Conservation (phyloP, 345 rosid genomes). For the Firmiana major region DNA sequence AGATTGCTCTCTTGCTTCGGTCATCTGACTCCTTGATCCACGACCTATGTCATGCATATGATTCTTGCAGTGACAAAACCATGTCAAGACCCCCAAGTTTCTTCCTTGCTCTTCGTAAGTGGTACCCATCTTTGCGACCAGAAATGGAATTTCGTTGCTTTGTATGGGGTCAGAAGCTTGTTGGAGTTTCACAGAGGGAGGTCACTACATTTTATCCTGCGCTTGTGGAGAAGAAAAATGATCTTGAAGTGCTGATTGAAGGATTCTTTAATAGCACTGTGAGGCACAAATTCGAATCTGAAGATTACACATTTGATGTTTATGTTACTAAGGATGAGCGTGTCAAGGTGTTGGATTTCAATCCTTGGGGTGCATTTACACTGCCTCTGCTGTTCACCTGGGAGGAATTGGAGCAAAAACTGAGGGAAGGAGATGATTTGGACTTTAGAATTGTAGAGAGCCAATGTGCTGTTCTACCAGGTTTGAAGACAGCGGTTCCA, state of each 20-base stretch:
- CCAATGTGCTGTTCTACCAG: slow-evolving; percentile 48
- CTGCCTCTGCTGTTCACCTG: slow-evolving; percentile 67
- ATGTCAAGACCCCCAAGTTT: slow-evolving; percentile 54
- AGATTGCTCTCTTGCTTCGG: slow-evolving; percentile 61
- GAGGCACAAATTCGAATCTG: slow-evolving; percentile 49
- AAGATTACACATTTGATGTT: slow-evolving; percentile 62
- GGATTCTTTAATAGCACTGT: slow-evolving; percentile 44
- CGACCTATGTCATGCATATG: slow-evolving; percentile 75
- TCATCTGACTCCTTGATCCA: slow-evolving; percentile 79
- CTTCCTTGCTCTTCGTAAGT: slow-evolving; percentile 75
- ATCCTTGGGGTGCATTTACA: slow-evolving; percentile 76
- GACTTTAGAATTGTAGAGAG: slow-evolving; percentile 73
- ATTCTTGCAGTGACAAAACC: slow-evolving; percentile 53
- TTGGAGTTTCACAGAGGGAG: slow-evolving; percentile 73
- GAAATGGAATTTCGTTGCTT: slow-evolving; percentile 85
- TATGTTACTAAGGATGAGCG: slow-evolving; percentile 47
- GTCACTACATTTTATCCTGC: slow-evolving; percentile 65
- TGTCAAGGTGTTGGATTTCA: slow-evolving; percentile 72
- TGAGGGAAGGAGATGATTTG: slow-evolving; percentile 21
- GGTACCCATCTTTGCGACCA: slow-evolving; percentile 60
- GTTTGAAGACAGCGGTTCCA: slow-evolving; percentile 69
- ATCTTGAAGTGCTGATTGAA: slow-evolving; percentile 33
- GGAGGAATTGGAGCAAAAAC: slow-evolving; percentile 63
- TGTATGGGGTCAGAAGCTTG: slow-evolving; percentile 34
- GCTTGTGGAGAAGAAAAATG: slow-evolving; percentile 40